phyloP scores from a whole-genome alignment of 345 rosid species.

The Geranium brycei region DNA sequence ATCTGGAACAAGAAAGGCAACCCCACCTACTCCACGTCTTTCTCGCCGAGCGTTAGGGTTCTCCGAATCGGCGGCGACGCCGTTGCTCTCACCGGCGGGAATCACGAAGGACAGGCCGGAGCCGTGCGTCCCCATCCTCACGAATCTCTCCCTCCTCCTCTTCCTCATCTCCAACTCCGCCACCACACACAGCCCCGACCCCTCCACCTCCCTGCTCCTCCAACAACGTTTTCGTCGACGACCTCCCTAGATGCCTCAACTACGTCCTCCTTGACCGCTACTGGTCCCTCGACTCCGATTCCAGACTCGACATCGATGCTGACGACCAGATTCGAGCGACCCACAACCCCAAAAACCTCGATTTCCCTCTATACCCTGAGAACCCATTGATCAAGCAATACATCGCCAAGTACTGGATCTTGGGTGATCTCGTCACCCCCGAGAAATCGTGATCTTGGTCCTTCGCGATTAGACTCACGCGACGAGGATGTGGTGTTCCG shows the following conservation, averaged over 20 bases:
- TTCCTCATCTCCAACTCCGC: background rate
- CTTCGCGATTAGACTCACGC: conserved; percentile 29
- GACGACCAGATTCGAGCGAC: conserved; percentile 35
- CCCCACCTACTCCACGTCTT: too few relatives aligned
- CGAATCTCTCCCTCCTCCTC: conserved; percentile 20
- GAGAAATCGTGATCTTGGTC: conserved; percentile 28
- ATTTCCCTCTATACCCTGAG: conserved; percentile 55
- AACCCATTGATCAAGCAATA: conserved; percentile 87
- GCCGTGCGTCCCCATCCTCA: conserved; percentile 16
- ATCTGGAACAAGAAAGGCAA: too few relatives aligned
- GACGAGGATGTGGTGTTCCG: conserved; percentile 73
- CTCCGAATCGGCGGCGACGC: too few relatives aligned
- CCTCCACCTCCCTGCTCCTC: conserved; percentile 5
- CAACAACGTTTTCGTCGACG: conserved; percentile 50
- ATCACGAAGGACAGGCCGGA: too few relatives aligned
- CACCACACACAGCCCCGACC: conserved; percentile 4
- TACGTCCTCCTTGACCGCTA: conserved; percentile 65
- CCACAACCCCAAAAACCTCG: conserved; percentile 12
- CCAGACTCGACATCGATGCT: conserved; percentile 58
- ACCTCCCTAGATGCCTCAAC: conserved; percentile 73
- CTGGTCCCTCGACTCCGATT: conserved; percentile 55
- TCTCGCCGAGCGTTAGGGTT: too few relatives aligned
- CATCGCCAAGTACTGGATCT: conserved; percentile 93
- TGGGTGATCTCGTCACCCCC: conserved; percentile 75
- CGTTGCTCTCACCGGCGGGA: too few relatives aligned